Evolutionary conservation across 345 rosid genomes (phyloP).

Genomic region (thale cress (Arabidopsis thaliana)): TAIR10.1 NC_003070.9:25513001-25513500

Average conservation of each 20-base stretch:
- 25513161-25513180: conserved; percentile 83
- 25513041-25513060: neutral
- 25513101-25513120: conserved; percentile 95
- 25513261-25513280: conserved; percentile 48
- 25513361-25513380: conserved; percentile 98
- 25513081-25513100: conserved; percentile 86
- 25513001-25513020: neutral
- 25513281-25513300: conserved; percentile 12
- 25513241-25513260: conserved; percentile 98
- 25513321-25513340: conserved; percentile 69
- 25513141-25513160: conserved; percentile 97
- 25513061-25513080: conserved; percentile 26
- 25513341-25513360: conserved; percentile 95
- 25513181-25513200: conserved; percentile 96
- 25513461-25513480: conserved; percentile 95
- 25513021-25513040: neutral
- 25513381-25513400: conserved; percentile 99
- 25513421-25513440: conserved; percentile 98
- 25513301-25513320: neutral
- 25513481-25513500: conserved; percentile 94
- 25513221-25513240: conserved; percentile 95
- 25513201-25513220: conserved; percentile 96
- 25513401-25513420: conserved; percentile 99
- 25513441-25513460: conserved; percentile 99
- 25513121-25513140: conserved; percentile 98